Conservation (phyloP, 2,329 filamentous ascomycete genomes). For the Cercospora berteroae region DNA sequence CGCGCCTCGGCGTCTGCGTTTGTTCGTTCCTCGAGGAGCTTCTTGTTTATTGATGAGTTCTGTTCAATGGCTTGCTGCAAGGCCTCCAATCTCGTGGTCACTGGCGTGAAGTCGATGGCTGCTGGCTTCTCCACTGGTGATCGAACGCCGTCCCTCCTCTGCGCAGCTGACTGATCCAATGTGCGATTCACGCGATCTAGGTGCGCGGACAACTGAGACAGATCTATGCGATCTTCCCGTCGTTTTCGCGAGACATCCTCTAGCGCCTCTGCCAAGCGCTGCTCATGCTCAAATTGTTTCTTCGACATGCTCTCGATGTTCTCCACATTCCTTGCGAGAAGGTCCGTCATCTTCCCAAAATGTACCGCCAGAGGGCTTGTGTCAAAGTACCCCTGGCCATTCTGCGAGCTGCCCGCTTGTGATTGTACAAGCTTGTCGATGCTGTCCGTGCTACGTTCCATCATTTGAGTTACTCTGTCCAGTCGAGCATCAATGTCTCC, state of each 20-base stretch:
- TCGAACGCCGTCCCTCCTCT: conserved; percentile 21
- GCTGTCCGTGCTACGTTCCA: conserved; percentile 30
- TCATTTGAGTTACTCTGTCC: conserved; percentile 29
- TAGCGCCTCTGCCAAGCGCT: conserved; percentile 26
- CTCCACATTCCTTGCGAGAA: conserved; percentile 28
- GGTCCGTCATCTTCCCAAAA: conserved; percentile 27
- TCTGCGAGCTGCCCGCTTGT: conserved; percentile 4
- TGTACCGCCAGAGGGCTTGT: conserved; percentile 24
- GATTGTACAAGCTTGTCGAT: conserved; percentile 22
- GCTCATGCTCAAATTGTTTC: conserved; percentile 31
- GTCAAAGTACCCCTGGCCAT: conserved; percentile 16
- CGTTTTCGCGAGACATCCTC: conserved; percentile 18
- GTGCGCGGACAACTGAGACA: conserved; percentile 30
- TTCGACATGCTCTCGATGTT: conserved; percentile 27
- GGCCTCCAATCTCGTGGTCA: conserved; percentile 26
- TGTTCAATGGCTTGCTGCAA: conserved; percentile 32
- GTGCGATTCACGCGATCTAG: conserved; percentile 33
- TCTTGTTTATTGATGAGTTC: conserved; percentile 28
- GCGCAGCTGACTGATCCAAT: conserved; percentile 24
- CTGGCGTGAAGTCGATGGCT: conserved; percentile 26
- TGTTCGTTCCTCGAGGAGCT: conserved; percentile 25
- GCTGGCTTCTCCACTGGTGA: background rate
- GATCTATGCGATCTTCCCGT: conserved; percentile 24
- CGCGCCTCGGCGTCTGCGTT: conserved; percentile 14
- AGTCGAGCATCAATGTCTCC: conserved; percentile 23